Evolutionary conservation across 2,329 filamentous ascomycete species (phyloP).

Genomic region (Cercospora zeina): DNA sequence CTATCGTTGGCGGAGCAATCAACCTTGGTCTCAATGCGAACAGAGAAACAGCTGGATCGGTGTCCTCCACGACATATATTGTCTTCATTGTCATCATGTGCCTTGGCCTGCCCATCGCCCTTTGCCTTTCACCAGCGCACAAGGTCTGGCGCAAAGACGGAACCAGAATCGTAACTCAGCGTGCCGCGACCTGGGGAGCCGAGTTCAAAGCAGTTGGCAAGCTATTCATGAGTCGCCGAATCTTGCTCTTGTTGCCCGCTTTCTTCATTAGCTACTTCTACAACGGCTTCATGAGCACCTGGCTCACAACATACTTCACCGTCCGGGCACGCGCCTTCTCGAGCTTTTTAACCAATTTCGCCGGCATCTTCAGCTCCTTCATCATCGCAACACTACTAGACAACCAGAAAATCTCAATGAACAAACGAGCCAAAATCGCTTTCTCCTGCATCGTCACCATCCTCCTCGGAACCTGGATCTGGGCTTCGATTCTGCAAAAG

Average conservation of each 20-base stretch:
- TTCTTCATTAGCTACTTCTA: constrained; percentile 46
- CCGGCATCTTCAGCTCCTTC: constrained; percentile 27
- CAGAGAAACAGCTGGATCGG: constrained; percentile 44
- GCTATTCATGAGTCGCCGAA: constrained; percentile 34
- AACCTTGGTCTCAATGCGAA: constrained; percentile 51
- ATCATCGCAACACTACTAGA: constrained; percentile 26
- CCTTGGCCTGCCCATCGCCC: constrained; percentile 42
- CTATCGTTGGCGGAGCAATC: constrained; percentile 51
- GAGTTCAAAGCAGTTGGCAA: constrained; percentile 45
- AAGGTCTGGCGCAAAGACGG: constrained; percentile 48
- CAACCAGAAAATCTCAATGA: constrained; percentile 18
- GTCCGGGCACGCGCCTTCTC: constrained; percentile 49
- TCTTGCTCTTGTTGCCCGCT: constrained; percentile 45
- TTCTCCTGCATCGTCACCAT: constrained; percentile 22
- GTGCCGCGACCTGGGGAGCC: constrained; percentile 28
- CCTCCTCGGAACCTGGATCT: constrained; percentile 26
- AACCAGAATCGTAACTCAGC: constrained; percentile 41
- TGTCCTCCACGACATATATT: constrained; percentile 45
- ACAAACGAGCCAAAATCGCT: constrained; percentile 31
- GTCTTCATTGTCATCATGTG: constrained; percentile 48
- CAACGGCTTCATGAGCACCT: constrained; percentile 51
- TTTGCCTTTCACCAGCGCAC: constrained; percentile 44
- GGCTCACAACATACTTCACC: constrained; percentile 51
- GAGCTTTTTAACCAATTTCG: constrained; percentile 47
- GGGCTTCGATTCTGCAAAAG: constrained; percentile 25